phyloP scores from a whole-genome alignment of 306 rosid species.

The Potentilla sterilis region DNA sequence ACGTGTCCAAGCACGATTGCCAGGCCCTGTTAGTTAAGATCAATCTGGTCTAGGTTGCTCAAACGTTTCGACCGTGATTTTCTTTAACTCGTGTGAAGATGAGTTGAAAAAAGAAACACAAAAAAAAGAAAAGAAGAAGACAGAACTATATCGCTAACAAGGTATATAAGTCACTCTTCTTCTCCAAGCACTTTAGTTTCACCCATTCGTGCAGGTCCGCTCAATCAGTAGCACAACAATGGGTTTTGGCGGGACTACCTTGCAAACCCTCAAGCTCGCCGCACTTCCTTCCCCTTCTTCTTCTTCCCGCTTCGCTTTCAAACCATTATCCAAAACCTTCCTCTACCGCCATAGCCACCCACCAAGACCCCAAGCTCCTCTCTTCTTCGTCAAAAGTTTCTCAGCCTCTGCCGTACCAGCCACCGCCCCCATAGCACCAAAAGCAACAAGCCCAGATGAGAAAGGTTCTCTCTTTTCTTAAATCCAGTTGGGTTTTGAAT shows the following conservation, averaged over 20 bases:
- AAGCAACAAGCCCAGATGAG: constrained; percentile 33
- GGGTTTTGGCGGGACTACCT: constrained; percentile 50
- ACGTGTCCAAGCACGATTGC: no score
- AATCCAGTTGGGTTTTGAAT: background rate
- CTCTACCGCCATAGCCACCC: constrained; percentile 25
- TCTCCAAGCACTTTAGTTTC: background rate
- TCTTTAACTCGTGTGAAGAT: no score
- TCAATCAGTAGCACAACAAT: constrained; percentile 14
- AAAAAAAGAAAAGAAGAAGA: no score
- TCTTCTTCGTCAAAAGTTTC: constrained; percentile 37
- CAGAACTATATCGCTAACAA: no score
- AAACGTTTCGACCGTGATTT: no score
- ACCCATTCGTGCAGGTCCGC: constrained; percentile 3
- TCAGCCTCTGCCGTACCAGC: constrained; percentile 50
- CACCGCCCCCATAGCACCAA: constrained; percentile 18
- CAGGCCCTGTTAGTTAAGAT: no score
- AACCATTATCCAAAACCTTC: constrained; percentile 28
- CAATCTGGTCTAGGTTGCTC: no score
- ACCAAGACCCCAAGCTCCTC: constrained; percentile 33
- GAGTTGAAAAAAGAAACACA: no score
- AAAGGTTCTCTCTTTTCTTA: constrained; percentile 37
- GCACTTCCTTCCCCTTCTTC: constrained; percentile 36
- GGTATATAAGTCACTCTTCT: no score
- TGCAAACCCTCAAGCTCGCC: constrained; percentile 44
- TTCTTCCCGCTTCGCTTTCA: constrained; percentile 34